Conservation (phyloP, 192 early-diverging fungal genomes). For the Paraglomus brasilianum region DNA sequence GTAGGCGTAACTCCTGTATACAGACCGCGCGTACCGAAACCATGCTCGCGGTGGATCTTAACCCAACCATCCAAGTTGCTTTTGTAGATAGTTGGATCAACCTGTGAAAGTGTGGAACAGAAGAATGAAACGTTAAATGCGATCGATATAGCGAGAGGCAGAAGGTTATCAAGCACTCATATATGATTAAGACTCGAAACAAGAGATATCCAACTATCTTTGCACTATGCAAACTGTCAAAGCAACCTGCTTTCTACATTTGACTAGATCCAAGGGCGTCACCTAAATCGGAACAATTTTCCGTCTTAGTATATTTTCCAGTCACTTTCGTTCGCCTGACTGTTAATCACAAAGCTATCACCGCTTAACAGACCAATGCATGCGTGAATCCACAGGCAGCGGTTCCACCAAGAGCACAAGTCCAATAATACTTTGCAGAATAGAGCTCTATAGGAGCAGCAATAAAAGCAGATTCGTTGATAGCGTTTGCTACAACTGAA, state of each 20-base stretch:
- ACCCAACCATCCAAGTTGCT: constrained; percentile 42
- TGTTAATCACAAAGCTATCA: too few relatives aligned
- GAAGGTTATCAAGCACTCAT: neutral
- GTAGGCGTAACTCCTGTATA: constrained; percentile 80
- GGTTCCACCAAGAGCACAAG: constrained; percentile 43
- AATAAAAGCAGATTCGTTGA: constrained; percentile 33
- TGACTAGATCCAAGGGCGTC: constrained; percentile 48
- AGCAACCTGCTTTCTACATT: constrained; percentile 44
- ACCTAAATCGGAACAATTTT: constrained; percentile 39
- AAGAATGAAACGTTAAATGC: constrained; percentile 18
- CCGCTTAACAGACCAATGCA: neutral
- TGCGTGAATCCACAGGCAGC: constrained; percentile 40
- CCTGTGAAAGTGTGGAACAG: constrained; percentile 13
- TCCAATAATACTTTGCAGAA: constrained; percentile 34
- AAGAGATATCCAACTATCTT: neutral
- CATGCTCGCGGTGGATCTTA: constrained; percentile 49
- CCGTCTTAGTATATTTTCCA: neutral
- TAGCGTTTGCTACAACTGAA: constrained; percentile 26
- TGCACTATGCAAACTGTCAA: constrained; percentile 1
- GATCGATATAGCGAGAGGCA: constrained; percentile 16
- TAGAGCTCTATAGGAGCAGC: constrained; percentile 35
- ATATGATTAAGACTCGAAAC: neutral
- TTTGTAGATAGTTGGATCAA: constrained; percentile 38
- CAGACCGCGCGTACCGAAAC: constrained; percentile 56
- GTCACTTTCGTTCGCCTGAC: too few relatives aligned